Conservation (phyloP, 2,329 filamentous ascomycete genomes). For the Trichoderma guizhouense region DNA sequence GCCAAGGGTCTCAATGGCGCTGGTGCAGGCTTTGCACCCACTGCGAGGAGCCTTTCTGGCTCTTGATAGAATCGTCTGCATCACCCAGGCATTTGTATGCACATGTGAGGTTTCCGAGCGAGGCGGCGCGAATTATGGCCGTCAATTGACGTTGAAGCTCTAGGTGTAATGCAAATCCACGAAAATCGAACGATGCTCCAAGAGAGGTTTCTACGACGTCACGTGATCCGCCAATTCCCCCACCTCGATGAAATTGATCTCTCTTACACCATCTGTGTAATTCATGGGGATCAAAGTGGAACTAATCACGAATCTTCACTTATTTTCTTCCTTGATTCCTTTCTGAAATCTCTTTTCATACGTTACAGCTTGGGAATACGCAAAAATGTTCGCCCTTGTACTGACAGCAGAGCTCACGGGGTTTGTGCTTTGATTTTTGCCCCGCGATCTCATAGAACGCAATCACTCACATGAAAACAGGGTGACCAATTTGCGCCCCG, state of each 20-base stretch:
- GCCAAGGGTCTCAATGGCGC: conserved; percentile 45
- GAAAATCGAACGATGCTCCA: conserved; percentile 16
- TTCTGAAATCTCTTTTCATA: not conserved
- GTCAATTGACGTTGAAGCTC: conserved; percentile 13
- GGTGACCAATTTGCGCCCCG: conserved; percentile 83
- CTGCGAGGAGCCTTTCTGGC: conserved; percentile 61
- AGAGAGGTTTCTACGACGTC: conserved; percentile 3
- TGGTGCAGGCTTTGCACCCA: conserved; percentile 60
- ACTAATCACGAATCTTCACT: not conserved
- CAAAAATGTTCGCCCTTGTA: conserved; percentile 61
- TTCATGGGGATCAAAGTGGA: not conserved
- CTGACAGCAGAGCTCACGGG: conserved; percentile 67
- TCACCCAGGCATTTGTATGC: conserved; percentile 40
- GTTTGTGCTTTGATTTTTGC: conserved; percentile 41
- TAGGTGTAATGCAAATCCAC: not conserved
- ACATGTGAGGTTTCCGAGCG: not conserved
- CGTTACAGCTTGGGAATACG: not conserved
- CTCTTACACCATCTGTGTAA: not conserved
- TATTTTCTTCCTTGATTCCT: not conserved
- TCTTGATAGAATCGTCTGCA: conserved; percentile 68
- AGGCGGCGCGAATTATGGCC: not conserved
- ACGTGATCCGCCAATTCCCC: conserved; percentile 14
- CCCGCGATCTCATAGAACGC: not conserved
- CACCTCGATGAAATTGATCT: not conserved
- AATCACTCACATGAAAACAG: conserved; percentile 44